These are phyloP conservation scores for Hymenochaete sp. DNA, from an alignment of 1,284 basidiomycete genomes.

Conservation along the genomic window DNA sequence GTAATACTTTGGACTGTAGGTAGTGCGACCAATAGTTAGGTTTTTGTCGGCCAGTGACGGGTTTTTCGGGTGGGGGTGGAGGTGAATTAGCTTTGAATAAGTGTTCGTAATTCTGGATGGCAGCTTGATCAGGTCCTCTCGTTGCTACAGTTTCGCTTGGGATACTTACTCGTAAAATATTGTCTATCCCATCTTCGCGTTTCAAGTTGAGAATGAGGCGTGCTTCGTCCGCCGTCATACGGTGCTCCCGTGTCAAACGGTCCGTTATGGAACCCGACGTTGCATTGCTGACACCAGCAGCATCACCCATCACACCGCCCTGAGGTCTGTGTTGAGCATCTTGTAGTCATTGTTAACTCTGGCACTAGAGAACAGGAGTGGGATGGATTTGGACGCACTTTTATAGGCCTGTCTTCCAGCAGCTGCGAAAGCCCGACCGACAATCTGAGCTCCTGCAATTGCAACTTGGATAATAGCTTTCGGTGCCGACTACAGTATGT, in stretches of 20 bases:
- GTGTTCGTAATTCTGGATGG: slow-evolving; percentile 78
- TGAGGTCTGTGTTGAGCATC: slow-evolving; percentile 78
- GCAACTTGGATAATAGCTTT: slow-evolving; percentile 77
- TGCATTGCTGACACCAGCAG: slow-evolving; percentile 63
- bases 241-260: slow-evolving; percentile 71
- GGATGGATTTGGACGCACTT: slow-evolving; percentile 50
- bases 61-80: slow-evolving; percentile 46
- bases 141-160: neutral
- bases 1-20: slow-evolving; percentile 92
- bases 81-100: slow-evolving; percentile 85
- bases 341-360: slow-evolving; percentile 27
- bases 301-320: slow-evolving; percentile 49
- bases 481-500: slow-evolving; percentile 51
- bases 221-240: slow-evolving; percentile 96
- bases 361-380: neutral
- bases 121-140: slow-evolving; percentile 3
- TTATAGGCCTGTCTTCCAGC: slow-evolving; percentile 88
- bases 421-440: slow-evolving; percentile 88
- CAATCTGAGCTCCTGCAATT: slow-evolving; percentile 70
- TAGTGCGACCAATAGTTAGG: slow-evolving; percentile 74
- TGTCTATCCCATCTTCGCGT: slow-evolving; percentile 62
- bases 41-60: slow-evolving; percentile 29
- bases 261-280: slow-evolving; percentile 68
- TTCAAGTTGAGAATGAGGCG: slow-evolving; percentile 90
- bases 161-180: slow-evolving; percentile 58